Evolutionary conservation across 306 rosid species (phyloP).

Genomic region (Vigna mungo): DNA sequence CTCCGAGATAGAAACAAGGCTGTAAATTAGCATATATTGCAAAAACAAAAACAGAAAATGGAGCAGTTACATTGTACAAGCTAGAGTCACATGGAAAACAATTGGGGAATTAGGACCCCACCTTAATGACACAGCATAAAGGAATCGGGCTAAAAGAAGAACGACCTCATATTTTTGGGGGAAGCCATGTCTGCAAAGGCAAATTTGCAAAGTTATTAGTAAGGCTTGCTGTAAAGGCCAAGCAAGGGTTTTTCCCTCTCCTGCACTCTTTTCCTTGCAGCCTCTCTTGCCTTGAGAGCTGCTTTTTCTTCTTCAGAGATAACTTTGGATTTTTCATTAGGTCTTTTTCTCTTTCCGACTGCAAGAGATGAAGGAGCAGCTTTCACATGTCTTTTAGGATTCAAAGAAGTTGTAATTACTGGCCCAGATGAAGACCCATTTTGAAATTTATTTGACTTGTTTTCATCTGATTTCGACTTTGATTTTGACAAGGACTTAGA

Average conservation of each 20-base stretch:
- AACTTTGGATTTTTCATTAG: conserved; percentile 62
- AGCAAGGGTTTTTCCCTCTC: conserved; percentile 88
- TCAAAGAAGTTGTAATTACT: conserved; percentile 63
- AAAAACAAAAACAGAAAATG: conserved; percentile 10
- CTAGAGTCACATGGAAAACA: conserved; percentile 42
- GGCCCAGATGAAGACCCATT: conserved; percentile 68
- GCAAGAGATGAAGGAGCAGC: conserved; percentile 77
- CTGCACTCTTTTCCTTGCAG: conserved; percentile 95
- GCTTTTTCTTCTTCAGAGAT: conserved; percentile 81
- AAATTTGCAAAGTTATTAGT: conserved; percentile 46
- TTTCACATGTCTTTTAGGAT: conserved; percentile 72
- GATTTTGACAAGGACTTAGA: conserved; percentile 58
- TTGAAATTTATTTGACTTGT: conserved; percentile 51
- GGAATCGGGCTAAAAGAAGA: conserved; percentile 29
- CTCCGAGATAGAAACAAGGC: neutral
- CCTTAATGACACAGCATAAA: conserved; percentile 29
- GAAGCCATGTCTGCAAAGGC: conserved; percentile 26
- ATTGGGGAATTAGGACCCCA: conserved; percentile 28
- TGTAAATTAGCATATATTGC: conserved; percentile 23
- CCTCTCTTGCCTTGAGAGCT: conserved; percentile 96
- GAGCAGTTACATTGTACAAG: conserved; percentile 39
- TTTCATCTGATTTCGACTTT: conserved; percentile 53
- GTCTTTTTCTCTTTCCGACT: conserved; percentile 94
- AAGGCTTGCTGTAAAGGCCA: conserved; percentile 81
- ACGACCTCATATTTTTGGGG: conserved; percentile 42